Percentiles rank a stretch among this genome's conserved stretches.
These are phyloP conservation scores for Diutina rugosa DNA, from an alignment of 1,139 yeast species.

Conservation along the genomic window DNA sequence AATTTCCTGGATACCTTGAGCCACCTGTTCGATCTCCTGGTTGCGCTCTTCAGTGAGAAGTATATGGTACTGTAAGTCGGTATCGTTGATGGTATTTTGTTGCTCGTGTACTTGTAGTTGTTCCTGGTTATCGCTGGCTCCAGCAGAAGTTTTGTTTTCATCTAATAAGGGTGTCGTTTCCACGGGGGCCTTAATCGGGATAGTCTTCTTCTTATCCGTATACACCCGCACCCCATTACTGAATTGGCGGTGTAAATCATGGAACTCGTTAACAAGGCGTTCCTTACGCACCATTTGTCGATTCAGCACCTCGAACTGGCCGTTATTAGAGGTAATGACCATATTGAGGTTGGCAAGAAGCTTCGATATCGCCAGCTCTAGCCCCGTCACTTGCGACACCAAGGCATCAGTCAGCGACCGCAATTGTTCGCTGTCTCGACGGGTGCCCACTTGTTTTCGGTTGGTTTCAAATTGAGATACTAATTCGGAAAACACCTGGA, in stretches of 20 bases:
- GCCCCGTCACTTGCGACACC: conserved; percentile 8
- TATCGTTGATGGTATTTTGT: conserved; percentile 28
- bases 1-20: conserved; percentile 71
- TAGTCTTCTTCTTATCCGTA: conserved; percentile 18
- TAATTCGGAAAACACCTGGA: conserved; percentile 36
- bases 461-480: conserved; percentile 37
- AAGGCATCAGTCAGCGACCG: conserved; percentile 26
- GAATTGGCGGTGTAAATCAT: conserved; percentile 25
- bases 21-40: conserved; percentile 56
- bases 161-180: conserved; percentile 18
- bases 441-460: conserved; percentile 40
- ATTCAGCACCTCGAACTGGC: conserved; percentile 15
- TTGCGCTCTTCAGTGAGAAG: conserved; percentile 62
- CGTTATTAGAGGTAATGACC: conserved; percentile 8
- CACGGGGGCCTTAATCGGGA: conserved; percentile 11
- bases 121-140: conserved; percentile 4
- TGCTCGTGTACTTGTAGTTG: conserved; percentile 17
- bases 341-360: conserved; percentile 6
- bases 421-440: conserved; percentile 32
- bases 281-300: conserved; percentile 29
- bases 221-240: conserved; percentile 15
- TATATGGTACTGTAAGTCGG: conserved; percentile 66
- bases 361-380: conserved; percentile 18
- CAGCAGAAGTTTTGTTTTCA: neutral
- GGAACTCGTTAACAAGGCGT: conserved; percentile 22